phyloP scores from a whole-genome alignment of 768 basidiomycete genomes.

The Suillus sp. region DNA sequence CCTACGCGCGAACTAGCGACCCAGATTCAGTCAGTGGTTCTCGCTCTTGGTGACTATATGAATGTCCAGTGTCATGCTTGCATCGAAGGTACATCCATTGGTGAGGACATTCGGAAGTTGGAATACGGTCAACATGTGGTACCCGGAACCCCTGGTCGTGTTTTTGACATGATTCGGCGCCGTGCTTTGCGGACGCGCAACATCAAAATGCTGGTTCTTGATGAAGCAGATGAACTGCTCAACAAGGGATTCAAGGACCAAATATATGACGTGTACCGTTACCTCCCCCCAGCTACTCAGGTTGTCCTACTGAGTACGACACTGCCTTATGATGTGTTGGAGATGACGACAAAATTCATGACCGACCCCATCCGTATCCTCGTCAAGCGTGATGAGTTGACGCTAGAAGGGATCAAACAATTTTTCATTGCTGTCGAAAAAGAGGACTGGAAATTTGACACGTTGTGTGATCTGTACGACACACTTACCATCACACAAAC shows the following conservation, averaged over 20 bases:
- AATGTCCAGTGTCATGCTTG: conserved; percentile 99
- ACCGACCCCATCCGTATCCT: conserved; percentile 97
- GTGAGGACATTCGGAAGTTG: conserved; percentile 96
- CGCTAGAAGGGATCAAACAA: conserved; percentile 93
- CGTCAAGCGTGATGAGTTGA: conserved; percentile 99
- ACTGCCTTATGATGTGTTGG: conserved; percentile 93
- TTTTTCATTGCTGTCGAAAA: conserved; percentile 99
- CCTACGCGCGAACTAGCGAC: conserved; percentile 98
- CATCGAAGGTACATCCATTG: conserved; percentile 96
- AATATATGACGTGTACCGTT: conserved; percentile 98
- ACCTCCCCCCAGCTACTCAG: conserved; percentile 95
- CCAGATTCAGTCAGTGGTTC: conserved; percentile 97
- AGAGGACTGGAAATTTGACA: conserved; percentile 99
- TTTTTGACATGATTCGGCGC: conserved; percentile 98
- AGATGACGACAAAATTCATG: conserved; percentile 99
- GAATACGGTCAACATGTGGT: conserved; percentile 98
- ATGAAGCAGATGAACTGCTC: conserved; percentile 94
- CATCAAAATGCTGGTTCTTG: conserved; percentile 96
- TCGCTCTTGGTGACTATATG: conserved; percentile 98
- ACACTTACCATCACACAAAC: conserved; percentile 99
- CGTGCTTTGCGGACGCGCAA: conserved; percentile 91
- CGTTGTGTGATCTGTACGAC: conserved; percentile 95
- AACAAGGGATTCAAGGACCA: conserved; percentile 99
- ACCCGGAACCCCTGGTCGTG: conserved; percentile 95
- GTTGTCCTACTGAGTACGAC: conserved; percentile 97